A percentile compares a stretch with the other conserved stretches of the same genome.
Conservation (phyloP, 2,329 filamentous ascomycete species). For the Paecilomyces sp. region DNA sequence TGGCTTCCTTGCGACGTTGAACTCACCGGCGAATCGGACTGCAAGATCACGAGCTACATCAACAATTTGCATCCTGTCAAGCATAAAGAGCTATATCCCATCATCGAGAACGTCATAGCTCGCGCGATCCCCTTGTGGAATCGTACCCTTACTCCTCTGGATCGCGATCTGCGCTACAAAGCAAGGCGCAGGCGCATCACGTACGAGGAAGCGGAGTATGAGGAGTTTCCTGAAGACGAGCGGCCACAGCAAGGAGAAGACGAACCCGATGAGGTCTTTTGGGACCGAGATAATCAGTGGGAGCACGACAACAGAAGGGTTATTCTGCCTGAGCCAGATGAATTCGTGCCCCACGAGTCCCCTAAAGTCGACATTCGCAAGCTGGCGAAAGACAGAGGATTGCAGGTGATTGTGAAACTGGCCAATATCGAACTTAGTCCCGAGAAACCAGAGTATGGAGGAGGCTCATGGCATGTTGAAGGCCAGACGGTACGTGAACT, state of each 20-base stretch:
- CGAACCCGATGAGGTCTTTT: neutral
- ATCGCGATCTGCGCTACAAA: neutral
- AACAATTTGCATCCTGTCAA: slow-evolving; percentile 33
- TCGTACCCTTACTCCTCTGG: slow-evolving; percentile 14
- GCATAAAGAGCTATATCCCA: slow-evolving; percentile 21
- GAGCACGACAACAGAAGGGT: neutral
- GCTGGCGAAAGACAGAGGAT: slow-evolving; percentile 21
- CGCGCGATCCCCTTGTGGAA: slow-evolving; percentile 28
- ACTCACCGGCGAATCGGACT: slow-evolving; percentile 10
- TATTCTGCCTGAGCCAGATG: slow-evolving; percentile 5
- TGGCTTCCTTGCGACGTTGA: slow-evolving; percentile 37
- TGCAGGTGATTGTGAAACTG: slow-evolving; percentile 60
- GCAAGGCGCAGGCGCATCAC: slow-evolving; percentile 5
- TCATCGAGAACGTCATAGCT: slow-evolving; percentile 25
- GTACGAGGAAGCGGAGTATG: slow-evolving; percentile 11
- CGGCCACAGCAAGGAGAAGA: neutral
- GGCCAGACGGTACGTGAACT: slow-evolving; percentile 30
- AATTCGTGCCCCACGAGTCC: slow-evolving; percentile 7
- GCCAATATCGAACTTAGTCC: slow-evolving; percentile 52
- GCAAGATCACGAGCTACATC: slow-evolving; percentile 31
- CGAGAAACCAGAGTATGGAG: slow-evolving; percentile 47
- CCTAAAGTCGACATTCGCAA: neutral
- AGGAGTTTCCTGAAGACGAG: neutral
- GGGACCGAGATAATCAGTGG: neutral
- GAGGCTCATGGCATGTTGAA: slow-evolving; percentile 33